Base-by-base conservation (phyloP, 106 monocot species). In the Platanthera zijinensis region DNA sequence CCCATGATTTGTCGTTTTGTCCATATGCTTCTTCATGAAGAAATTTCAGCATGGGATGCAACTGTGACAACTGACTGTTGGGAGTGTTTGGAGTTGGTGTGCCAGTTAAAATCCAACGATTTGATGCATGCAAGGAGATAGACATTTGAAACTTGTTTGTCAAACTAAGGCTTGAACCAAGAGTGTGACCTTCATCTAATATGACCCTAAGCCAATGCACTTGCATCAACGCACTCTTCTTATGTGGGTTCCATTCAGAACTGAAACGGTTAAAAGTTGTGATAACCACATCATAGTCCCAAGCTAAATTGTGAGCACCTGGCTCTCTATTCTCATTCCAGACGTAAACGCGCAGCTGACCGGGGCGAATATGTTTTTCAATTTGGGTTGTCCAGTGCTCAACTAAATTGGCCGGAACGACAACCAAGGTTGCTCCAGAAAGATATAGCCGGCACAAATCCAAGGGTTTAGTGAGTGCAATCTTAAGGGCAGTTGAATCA, bases 111-210 rank as follows among this genome's bases (percentile, higher is more conserved):
- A 99, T 99, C 97, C 97, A 99, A 32, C 97, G 72, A 85, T 80
- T 85, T 19, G 87, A 84, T 74, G 97, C 91, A 79, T 74, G 72
- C 74, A 99, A 80, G 39, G 97, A 89, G 52, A 94, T 85, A 47
- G 97, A 88, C 94, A 99, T 90, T 81, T 94, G 97, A 59, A 99
- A 84, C 79, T 99, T 99, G 78, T 99, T 99, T 48, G 97, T 94
- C 66, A 99, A 80, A 61, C 82, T 82, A 57, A 99, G 83, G 75
- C 97, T 94, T 73, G 91, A 89, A 52, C 97, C 97, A 79, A 99
- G 91, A 52, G 97, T 99, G 78, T 99, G 97, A 0, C 97, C 97
- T 88, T 99, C 97, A 78, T 99, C 97, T 82, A 99, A 72, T 51
- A 99, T 88, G 53, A 99, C 77, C 74, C 97, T 83, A 74, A 86